These are phyloP conservation scores for Mallotus nudiflorus DNA, from an alignment of 345 rosid species.

Conservation along the genomic window DNA sequence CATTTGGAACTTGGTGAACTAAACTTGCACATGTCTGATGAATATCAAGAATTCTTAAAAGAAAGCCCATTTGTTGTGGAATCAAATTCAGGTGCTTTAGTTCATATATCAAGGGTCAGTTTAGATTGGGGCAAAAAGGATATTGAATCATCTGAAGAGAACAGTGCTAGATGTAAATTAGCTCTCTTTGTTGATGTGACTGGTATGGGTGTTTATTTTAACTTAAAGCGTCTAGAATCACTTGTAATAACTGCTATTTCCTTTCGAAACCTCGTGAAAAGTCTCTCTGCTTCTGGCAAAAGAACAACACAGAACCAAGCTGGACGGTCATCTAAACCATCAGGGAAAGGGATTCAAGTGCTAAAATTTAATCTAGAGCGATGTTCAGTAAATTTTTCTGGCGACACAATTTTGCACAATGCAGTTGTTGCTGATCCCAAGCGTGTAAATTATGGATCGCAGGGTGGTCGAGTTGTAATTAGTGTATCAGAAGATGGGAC, in stretches of 20 bases:
- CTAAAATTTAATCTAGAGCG: slow-evolving; percentile 75
- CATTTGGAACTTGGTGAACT: slow-evolving; percentile 97
- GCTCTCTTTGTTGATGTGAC: slow-evolving; percentile 84
- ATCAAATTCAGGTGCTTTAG: slow-evolving; percentile 84
- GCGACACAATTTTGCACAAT: slow-evolving; percentile 68
- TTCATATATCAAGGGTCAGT: slow-evolving; percentile 88
- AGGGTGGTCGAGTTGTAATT: slow-evolving; percentile 79
- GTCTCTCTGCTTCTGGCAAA: slow-evolving; percentile 55
- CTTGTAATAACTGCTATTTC: slow-evolving; percentile 69
- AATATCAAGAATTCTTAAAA: slow-evolving; percentile 85
- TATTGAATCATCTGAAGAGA: slow-evolving; percentile 60
- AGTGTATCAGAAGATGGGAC: slow-evolving; percentile 73
- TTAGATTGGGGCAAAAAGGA: slow-evolving; percentile 93
- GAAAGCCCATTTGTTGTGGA: slow-evolving; percentile 83
- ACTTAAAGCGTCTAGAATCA: slow-evolving; percentile 74
- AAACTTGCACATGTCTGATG: slow-evolving; percentile 90
- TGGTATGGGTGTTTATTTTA: slow-evolving; percentile 72
- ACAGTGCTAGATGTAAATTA: slow-evolving; percentile 57
- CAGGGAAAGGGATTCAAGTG: slow-evolving; percentile 82
- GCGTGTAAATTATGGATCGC: slow-evolving; percentile 97
- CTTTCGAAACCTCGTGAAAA: slow-evolving; percentile 64
- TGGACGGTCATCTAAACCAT: slow-evolving; percentile 51
- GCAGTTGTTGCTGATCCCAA: slow-evolving; percentile 76
- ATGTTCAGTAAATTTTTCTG: slow-evolving; percentile 70
- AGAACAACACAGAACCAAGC: slow-evolving; percentile 46